Percentiles rank a stretch among this genome's conserved stretches.
These are phyloP conservation scores for Priceomyces haplophilus DNA, from an alignment of 805 yeast species.

Conservation along the genomic window DNA sequence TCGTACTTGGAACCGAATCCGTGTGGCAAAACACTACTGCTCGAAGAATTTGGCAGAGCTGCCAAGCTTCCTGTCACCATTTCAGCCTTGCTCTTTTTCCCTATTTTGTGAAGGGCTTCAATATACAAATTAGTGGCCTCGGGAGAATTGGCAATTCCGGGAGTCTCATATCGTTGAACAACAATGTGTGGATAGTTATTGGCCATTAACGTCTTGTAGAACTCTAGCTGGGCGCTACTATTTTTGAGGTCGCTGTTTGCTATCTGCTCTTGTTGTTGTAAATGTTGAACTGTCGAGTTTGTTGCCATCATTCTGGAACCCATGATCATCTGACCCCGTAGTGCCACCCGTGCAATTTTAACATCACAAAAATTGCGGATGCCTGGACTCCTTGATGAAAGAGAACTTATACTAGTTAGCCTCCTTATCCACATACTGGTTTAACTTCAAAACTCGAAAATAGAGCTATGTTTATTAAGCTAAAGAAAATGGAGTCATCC, in stretches of 20 bases:
- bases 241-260: conserved; percentile 76
- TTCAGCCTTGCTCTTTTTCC: conserved; percentile 76
- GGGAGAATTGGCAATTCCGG: conserved; percentile 81
- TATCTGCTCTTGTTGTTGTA: conserved; percentile 62
- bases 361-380: background rate
- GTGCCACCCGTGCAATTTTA: background rate
- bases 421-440: background rate
- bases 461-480: background rate
- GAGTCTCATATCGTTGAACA: conserved; percentile 89
- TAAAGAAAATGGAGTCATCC: background rate
- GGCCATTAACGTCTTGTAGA: conserved; percentile 69
- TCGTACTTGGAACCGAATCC: conserved; percentile 66
- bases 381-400: background rate
- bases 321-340: background rate
- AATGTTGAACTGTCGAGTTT: conserved; percentile 24
- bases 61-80: conserved; percentile 49
- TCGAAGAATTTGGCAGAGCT: background rate
- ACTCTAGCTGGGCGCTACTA: conserved; percentile 74
- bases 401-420: background rate
- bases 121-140: conserved; percentile 78
- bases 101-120: conserved; percentile 76
- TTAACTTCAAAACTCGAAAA: background rate
- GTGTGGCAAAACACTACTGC: conserved; percentile 18
- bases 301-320: conserved; percentile 17
- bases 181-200: conserved; percentile 94